phyloP scores from a whole-genome alignment of 1,139 yeast species.

The Scheffersomyces stambukii region DNA sequence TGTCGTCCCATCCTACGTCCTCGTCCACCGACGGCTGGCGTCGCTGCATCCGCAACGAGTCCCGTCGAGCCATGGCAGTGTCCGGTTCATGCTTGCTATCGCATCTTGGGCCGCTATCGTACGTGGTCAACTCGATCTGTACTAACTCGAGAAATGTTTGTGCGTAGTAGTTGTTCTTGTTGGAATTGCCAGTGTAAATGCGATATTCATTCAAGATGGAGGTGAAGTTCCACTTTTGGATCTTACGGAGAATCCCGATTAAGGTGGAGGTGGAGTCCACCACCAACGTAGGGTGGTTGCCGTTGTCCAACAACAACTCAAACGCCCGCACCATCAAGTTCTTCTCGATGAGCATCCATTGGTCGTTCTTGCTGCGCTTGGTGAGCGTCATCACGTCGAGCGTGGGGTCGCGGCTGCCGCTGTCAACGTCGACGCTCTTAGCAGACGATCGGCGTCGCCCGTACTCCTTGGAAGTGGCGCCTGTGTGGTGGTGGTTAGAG shows the following conservation, averaged over 20 bases:
- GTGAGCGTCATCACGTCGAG: not conserved
- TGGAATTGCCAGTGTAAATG: constrained; percentile 60
- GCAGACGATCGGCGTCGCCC: constrained; percentile 6
- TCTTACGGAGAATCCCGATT: constrained; percentile 72
- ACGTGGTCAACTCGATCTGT: constrained; percentile 49
- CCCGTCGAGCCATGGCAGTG: too few species aligned
- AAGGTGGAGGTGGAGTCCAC: constrained; percentile 80
- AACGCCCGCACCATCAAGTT: constrained; percentile 53
- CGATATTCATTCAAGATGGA: constrained; percentile 83
- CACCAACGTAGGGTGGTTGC: constrained; percentile 60
- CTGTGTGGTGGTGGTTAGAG: constrained; percentile 39
- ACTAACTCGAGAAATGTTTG: constrained; percentile 79
- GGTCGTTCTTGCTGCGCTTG: constrained; percentile 38
- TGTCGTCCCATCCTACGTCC: constrained; percentile 5
- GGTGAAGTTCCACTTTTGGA: constrained; percentile 87
- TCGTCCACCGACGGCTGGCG: constrained; percentile 1
- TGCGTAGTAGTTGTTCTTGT: constrained; percentile 67
- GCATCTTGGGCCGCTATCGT: too few species aligned
- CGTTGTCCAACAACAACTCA: constrained; percentile 58
- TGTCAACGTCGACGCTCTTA: constrained; percentile 3
- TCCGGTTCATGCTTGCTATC: too few species aligned
- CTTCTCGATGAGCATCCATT: constrained; percentile 69
- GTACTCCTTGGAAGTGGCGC: constrained; percentile 12
- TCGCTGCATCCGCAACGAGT: not conserved
- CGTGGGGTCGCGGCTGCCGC: not conserved